Evolutionary conservation across 164 flowering plant genomes (phyloP).

Genomic region (Vitis riparia): DNA sequence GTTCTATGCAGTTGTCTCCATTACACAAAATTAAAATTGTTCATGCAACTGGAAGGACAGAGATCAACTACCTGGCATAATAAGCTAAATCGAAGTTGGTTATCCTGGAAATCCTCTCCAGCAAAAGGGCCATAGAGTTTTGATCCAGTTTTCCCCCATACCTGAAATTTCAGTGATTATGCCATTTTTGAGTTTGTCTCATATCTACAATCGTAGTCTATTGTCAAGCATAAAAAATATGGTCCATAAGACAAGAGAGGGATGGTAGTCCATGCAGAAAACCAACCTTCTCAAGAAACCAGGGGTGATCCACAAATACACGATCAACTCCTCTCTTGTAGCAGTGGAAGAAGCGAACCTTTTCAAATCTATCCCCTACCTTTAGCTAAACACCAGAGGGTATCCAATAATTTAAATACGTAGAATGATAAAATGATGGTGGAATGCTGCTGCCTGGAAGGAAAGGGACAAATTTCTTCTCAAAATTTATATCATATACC

Average conservation of each 20-base stretch:
- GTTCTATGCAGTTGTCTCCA: no score
- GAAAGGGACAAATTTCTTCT: not conserved
- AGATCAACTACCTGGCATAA: conserved; percentile 54
- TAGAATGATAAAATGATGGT: not conserved
- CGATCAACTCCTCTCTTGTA: conserved; percentile 95
- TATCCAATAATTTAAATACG: no score
- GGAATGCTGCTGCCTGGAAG: not conserved
- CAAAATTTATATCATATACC: conserved; percentile 2
- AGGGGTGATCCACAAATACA: conserved; percentile 89
- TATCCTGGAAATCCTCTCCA: conserved; percentile 76
- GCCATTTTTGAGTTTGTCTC: no score
- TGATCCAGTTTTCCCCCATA: conserved; percentile 44
- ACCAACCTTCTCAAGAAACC: conserved; percentile 81
- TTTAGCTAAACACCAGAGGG: conserved; percentile 37
- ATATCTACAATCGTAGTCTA: no score
- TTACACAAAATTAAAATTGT: not conserved
- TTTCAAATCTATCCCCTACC: conserved; percentile 70
- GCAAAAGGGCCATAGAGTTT: conserved; percentile 49
- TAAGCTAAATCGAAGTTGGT: conserved; percentile 73
- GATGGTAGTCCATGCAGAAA: not conserved
- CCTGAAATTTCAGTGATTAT: conserved; percentile 11
- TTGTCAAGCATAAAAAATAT: no score
- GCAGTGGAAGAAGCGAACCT: conserved; percentile 89
- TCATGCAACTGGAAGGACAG: not conserved
- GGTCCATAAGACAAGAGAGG: no score